Evolutionary conservation across 345 rosid species (phyloP).

Genomic region (Rhodamnia rubescens): DNA sequence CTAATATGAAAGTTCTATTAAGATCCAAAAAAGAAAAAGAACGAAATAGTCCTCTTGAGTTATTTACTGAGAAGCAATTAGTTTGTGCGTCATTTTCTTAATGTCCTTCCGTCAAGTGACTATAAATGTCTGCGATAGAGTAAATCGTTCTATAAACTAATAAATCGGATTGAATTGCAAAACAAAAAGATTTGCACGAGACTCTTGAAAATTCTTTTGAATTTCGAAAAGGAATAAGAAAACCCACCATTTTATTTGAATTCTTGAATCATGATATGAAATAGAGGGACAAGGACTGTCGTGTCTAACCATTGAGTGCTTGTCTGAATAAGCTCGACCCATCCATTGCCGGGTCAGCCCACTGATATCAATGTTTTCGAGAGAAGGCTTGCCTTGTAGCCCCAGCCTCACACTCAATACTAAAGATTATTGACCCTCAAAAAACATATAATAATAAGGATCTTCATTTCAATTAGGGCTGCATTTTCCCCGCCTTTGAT

Average conservation of each 20-base stretch:
- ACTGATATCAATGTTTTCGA: background rate
- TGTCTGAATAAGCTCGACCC: background rate
- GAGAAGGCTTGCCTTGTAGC: background rate
- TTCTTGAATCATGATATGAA: too few relatives aligned
- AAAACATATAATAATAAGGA: too few relatives aligned
- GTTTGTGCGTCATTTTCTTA: too few relatives aligned
- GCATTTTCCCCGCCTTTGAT: background rate
- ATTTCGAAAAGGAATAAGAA: too few relatives aligned
- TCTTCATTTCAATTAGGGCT: background rate
- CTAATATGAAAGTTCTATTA: background rate
- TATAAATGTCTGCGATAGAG: too few relatives aligned
- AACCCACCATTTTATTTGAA: too few relatives aligned
- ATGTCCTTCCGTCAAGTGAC: background rate
- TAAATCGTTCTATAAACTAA: too few relatives aligned
- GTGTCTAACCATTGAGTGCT: background rate
- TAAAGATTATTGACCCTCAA: background rate
- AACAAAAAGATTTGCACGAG: too few relatives aligned
- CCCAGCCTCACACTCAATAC: background rate
- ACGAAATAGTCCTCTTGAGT: background rate
- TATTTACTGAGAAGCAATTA: too few relatives aligned
- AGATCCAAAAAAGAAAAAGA: background rate
- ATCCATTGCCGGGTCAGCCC: background rate
- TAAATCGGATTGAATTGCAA: too few relatives aligned
- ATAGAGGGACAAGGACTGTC: background rate
- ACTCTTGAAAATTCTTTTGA: too few relatives aligned